phyloP scores from a whole-genome alignment of 1,284 basidiomycete genomes.

The Ceratobasidium sp. region DNA sequence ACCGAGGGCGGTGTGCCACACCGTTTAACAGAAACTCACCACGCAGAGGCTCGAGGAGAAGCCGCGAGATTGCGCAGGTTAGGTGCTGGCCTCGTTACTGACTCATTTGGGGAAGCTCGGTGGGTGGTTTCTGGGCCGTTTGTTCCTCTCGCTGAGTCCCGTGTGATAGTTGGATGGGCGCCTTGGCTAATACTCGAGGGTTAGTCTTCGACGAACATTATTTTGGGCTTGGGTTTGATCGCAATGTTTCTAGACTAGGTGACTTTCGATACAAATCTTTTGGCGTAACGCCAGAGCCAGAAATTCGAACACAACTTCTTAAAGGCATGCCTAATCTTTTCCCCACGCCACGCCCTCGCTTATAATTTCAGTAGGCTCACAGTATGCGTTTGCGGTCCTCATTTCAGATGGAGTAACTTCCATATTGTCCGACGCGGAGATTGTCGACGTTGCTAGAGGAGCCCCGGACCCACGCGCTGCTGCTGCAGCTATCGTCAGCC shows the following conservation, averaged over 20 bases:
- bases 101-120: constrained; percentile 95
- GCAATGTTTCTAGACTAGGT: constrained; percentile 70
- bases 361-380: constrained; percentile 61
- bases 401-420: constrained; percentile 93
- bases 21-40: constrained; percentile 91
- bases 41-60: constrained; percentile 90
- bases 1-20: constrained; percentile 75
- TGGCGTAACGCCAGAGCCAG: constrained; percentile 95
- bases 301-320: constrained; percentile 84
- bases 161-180: constrained; percentile 88
- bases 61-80: constrained; percentile 85
- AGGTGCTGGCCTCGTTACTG: constrained; percentile 89
- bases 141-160: background rate
- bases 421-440: constrained; percentile 91
- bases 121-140: constrained; percentile 54
- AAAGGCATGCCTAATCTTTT: constrained; percentile 63
- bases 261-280: constrained; percentile 90
- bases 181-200: constrained; percentile 92
- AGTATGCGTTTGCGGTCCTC: constrained; percentile 83
- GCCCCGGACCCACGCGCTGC: constrained; percentile 80
- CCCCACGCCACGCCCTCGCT: background rate
- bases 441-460: constrained; percentile 87
- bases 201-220: constrained; percentile 55
- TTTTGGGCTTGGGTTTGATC: constrained; percentile 43
- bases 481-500: constrained; percentile 84